phyloP scores from a whole-genome alignment of 441 rosid genomes.

The Populus hybrid region DNA sequence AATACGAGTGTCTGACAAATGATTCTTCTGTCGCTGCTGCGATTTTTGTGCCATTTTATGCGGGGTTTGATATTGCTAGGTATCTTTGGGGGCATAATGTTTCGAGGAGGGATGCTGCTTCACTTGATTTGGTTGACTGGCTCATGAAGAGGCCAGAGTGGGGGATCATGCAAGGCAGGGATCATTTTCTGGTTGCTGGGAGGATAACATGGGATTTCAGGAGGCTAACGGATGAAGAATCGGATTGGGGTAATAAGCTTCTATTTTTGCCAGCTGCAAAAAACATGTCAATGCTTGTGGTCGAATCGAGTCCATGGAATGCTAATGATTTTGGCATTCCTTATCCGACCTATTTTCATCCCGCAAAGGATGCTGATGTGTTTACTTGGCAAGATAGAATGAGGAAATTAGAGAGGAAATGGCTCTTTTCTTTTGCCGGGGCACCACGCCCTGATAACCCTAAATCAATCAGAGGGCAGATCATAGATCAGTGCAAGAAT shows the following conservation, averaged over 20 bases:
- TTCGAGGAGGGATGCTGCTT: conserved; percentile 84
- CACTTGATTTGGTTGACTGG: conserved; percentile 91
- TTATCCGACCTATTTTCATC: conserved; percentile 93
- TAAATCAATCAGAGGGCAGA: conserved; percentile 87
- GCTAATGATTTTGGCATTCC: conserved; percentile 96
- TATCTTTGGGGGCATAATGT: conserved; percentile 84
- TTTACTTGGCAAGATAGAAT: conserved; percentile 86
- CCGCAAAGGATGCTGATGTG: conserved; percentile 88
- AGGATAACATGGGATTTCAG: conserved; percentile 99
- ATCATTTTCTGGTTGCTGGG: conserved; percentile 95
- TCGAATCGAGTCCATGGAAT: conserved; percentile 98
- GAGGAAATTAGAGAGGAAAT: conserved; percentile 86
- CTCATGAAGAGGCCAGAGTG: conserved; percentile 87
- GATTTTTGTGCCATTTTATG: conserved; percentile 90
- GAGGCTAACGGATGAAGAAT: conserved; percentile 67
- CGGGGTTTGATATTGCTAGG: conserved; percentile 91
- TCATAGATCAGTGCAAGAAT: conserved; percentile 69
- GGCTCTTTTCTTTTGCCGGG: conserved; percentile 97
- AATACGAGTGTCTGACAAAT: conserved; percentile 76
- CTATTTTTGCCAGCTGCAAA: conserved; percentile 87
- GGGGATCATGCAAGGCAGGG: conserved; percentile 85
- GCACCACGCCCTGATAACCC: conserved; percentile 89
- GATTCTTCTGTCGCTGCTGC: conserved; percentile 95
- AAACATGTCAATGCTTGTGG: conserved; percentile 98
- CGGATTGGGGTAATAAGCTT: conserved; percentile 95